Conservation (phyloP, 176 grass and related monocot genomes). For the Aegilops longissima region DNA sequence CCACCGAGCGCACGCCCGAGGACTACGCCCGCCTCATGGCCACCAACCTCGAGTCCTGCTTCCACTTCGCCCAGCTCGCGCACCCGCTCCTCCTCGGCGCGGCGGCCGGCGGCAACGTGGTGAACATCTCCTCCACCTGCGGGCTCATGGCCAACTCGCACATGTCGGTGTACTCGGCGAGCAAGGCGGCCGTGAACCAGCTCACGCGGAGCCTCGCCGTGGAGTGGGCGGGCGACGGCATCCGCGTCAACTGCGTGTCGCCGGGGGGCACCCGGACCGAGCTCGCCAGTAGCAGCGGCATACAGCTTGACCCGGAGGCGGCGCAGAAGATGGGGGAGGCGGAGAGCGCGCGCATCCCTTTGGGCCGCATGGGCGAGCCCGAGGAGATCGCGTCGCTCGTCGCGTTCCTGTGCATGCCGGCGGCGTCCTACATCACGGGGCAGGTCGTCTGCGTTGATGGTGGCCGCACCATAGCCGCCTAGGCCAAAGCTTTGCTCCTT, state of each 20-base stretch:
- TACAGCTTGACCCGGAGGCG: neutral
- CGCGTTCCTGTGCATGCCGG: neutral
- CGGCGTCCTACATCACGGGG: neutral
- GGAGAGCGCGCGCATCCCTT: neutral
- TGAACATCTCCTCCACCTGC: conserved; percentile 16
- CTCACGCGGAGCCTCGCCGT: conserved; percentile 9
- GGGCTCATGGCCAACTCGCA: neutral
- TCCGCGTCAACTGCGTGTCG: conserved; percentile 1
- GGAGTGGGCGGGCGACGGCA: conserved; percentile 16
- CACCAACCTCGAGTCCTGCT: conserved; percentile 40
- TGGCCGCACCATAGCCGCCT: neutral
- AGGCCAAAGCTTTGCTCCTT: too few relatives aligned
- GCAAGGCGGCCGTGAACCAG: conserved; percentile 32
- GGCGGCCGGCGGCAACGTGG: neutral
- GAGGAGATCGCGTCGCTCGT: neutral
- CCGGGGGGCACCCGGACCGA: neutral
- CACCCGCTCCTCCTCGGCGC: conserved; percentile 20
- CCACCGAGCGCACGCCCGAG: neutral
- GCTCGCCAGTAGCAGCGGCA: neutral
- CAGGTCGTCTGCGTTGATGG: neutral
- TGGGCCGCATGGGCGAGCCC: neutral
- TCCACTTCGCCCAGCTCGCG: conserved; percentile 38
- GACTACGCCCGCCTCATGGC: conserved; percentile 12
- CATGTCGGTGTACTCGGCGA: neutral
- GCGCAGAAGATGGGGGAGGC: neutral